A percentile compares a stretch with the other conserved stretches of the same genome.
These are phyloP conservation scores for Ramicandelaber brevisporus DNA, from an alignment of 192 early-diverging fungal genomes.

Conservation along the genomic window DNA sequence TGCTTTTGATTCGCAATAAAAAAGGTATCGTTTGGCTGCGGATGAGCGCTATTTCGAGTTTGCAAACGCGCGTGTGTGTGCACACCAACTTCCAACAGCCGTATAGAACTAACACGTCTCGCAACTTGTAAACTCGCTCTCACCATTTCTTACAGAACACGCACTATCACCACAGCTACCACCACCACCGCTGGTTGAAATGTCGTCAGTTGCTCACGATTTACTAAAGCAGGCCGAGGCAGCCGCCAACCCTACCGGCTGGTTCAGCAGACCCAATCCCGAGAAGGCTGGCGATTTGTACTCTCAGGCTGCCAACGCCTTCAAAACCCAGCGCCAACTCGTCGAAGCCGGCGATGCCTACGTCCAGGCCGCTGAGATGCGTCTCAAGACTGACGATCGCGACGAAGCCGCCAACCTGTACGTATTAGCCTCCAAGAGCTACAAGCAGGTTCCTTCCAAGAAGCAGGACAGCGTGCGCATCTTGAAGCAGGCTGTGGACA, in stretches of 20 bases:
- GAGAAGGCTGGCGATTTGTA: conserved; percentile 92
- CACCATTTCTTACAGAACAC: no score
- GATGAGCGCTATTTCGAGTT: no score
- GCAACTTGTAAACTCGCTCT: no score
- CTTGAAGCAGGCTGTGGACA: conserved; percentile 48
- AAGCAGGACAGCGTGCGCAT: conserved; percentile 53
- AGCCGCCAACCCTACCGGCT: conserved; percentile 27
- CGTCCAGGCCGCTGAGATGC: conserved; percentile 55
- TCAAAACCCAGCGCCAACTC: conserved; percentile 76
- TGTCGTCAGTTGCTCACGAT: no score
- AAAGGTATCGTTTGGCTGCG: no score
- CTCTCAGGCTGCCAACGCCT: conserved; percentile 71
- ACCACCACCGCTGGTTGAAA: no score
- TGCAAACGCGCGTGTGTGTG: no score
- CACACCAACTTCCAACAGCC: no score
- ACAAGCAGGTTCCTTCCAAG: conserved; percentile 60
- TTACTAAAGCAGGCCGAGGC: conserved; percentile 45
- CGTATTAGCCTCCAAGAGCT: conserved; percentile 71
- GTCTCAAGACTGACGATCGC: conserved; percentile 42
- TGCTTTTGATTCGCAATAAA: no score
- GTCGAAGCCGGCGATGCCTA: conserved; percentile 88
- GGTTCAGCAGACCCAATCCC: conserved; percentile 61
- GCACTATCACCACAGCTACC: no score
- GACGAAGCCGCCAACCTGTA: conserved; percentile 70
- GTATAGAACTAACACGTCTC: no score